Base-by-base conservation (phyloP, 495 filamentous ascomycete genomes). In the Aspergillus nidulans region DNA sequence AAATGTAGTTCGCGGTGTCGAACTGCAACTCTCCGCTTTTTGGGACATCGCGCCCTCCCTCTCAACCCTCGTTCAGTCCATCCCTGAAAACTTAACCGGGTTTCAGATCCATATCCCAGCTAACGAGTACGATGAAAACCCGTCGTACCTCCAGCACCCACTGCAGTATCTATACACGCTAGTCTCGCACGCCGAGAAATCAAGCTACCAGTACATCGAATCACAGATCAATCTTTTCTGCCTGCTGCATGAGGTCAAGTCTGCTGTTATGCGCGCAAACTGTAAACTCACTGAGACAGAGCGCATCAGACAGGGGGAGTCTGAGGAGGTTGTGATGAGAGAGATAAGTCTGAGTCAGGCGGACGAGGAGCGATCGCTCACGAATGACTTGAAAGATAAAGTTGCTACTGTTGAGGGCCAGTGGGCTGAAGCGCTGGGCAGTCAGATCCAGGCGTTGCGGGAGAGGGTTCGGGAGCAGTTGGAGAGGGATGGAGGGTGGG, bases 1-100 rank as follows among this genome's bases (percentile, higher is more conserved):
- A 63, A 94, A 92, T 50, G 90, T 95, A 21, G 81, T 83, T 3
- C 85, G 91, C 4, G 94, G 92, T 4, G 90, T 97, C 15, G 92
- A 97, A 66, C 80, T 88, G 26, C 95, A 97, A 67, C 80, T 96
- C 0, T 88, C 84, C 15, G 91, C 91, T 3, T 98, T 97, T 72
- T 98, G 94, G 94, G 95, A 98, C 63, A 95, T 97, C 59, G 94
- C 91, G 0, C 95, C 95, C 1, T 79, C 83, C 1, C 79, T 98
- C 0, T 76, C 85, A 9, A 78, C 83, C 1, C 69, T 96, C 19
- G 80, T 92, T 5, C 86, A 94, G 60, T 87, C 87, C 61, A 82
- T 97, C 15, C 92, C 91, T 0, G 60, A 69, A 4, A 47, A 71
- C 20, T 79, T 90, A 51, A 58, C 67, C 9, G 80, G 84, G 49